phyloP scores from a whole-genome alignment of 2,329 filamentous ascomycete genomes.

The Bipolaris oryzae region DNA sequence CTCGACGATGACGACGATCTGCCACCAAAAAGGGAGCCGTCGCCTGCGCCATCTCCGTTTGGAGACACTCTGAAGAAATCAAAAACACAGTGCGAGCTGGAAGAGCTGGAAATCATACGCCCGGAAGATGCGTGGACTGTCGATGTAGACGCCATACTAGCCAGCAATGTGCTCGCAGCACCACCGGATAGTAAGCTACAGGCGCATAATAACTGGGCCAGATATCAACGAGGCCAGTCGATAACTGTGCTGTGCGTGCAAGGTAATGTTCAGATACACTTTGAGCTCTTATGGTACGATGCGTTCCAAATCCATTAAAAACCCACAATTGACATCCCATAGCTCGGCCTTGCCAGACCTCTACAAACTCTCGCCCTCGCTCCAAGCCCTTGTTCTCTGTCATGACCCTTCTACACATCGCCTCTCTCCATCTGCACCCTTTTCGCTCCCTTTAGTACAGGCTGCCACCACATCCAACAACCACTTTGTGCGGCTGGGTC shows the following conservation, averaged over 20 bases:
- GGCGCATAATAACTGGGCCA: constrained; percentile 37
- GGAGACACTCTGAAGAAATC: constrained; percentile 43
- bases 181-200: constrained; percentile 23
- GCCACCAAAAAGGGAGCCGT: constrained; percentile 26
- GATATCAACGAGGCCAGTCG: constrained; percentile 25
- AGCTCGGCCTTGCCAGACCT: constrained; percentile 40
- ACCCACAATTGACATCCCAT: not conserved
- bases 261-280: constrained; percentile 43
- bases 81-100: constrained; percentile 45
- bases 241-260: constrained; percentile 43
- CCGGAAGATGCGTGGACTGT: constrained; percentile 42
- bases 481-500: constrained; percentile 49
- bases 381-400: constrained; percentile 45
- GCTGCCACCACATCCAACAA: constrained; percentile 42
- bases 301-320: not conserved
- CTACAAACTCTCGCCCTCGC: constrained; percentile 38
- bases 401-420: constrained; percentile 41
- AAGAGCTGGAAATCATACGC: constrained; percentile 40
- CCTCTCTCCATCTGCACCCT: constrained; percentile 30
- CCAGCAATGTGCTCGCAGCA: constrained; percentile 30
- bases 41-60: constrained; percentile 24
- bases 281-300: constrained; percentile 44
- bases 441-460: constrained; percentile 42
- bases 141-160: constrained; percentile 39
- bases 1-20: constrained; percentile 34